Base-by-base conservation (phyloP, 352 stramenopile species). In the Globisporangium parvum region DNA sequence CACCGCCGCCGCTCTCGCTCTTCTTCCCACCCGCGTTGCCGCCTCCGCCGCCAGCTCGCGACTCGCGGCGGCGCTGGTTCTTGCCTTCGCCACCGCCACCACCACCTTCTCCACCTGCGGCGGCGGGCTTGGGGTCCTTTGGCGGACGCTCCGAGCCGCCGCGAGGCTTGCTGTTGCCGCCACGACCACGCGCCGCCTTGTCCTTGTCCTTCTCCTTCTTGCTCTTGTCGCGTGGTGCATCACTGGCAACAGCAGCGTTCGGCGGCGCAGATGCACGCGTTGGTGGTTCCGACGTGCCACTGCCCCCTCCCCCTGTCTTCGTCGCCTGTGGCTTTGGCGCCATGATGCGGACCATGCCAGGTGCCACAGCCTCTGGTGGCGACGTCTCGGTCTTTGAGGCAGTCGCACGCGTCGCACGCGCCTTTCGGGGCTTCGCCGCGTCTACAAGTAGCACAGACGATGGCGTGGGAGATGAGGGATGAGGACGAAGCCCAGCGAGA, bases 331-430 rank as follows among this genome's bases (percentile, higher is more conserved):
- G 44, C 54, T 77, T 85, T 6, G 65, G 60, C 3, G 67, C 59
- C 77, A 88, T 87, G 28, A 88, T 87, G 31, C 70, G 73, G 20
- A 88, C 40, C 53, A 66, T 64, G 2, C 76, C 79, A 42, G 75
- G 75, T 46, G 82, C 61, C 2, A 75, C 28, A 18, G 44, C 6
- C 31, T 68, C 64, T 2, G 23, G 14, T 1, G 63, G 10, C n/a
- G 37, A 23, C 17, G 53, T 15, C 48, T 87, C 75, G 44, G 73
- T 83, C 35, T 73, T 70, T 14, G 50, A 55, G 33, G 56, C 41
- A 35, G n/a, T 53, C 53, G 46, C 26, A 10, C 50, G 68, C 24
- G 69, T 67, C 4, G 46, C 53, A 0, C 72, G 73, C 28, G 63
- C 52, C 57, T 85, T 85, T 53, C 76, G 71, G 26, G 41, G 44